Percentiles rank a stretch among this genome's conserved stretches.
phyloP scores from a whole-genome alignment of 73 alveolate genomes.

The Tetrahymena elliotti region DNA sequence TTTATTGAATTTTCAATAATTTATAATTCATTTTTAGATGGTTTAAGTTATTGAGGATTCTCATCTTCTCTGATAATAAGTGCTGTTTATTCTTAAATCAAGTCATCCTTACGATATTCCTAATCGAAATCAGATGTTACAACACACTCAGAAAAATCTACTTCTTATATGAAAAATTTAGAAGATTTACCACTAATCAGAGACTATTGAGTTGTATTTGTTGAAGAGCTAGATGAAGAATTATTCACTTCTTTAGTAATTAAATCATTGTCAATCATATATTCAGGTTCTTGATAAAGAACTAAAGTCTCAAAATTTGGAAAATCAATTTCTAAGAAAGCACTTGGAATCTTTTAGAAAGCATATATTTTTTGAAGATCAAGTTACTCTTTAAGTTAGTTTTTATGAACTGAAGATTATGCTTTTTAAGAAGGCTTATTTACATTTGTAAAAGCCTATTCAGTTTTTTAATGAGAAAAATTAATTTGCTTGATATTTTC shows the following conservation, averaged over 20 bases:
- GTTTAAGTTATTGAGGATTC: conserved; percentile 23
- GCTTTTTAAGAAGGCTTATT: not conserved
- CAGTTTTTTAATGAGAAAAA: not conserved
- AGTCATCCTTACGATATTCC: conserved; percentile 8
- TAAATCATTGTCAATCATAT: conserved; percentile 6
- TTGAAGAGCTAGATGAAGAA: not conserved
- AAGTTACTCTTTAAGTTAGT: not conserved
- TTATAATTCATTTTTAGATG: conserved; percentile 6
- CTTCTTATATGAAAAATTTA: conserved; percentile 7
- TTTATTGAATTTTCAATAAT: not conserved
- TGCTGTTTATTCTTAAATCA: conserved; percentile 11
- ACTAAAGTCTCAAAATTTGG: conserved; percentile 3
- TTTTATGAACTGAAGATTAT: not conserved
- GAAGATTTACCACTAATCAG: not conserved
- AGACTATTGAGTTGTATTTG: not conserved
- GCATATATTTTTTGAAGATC: not conserved
- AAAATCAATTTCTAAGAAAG: conserved; percentile 20
- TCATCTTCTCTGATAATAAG: conserved; percentile 24
- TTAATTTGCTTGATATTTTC: conserved; percentile 9
- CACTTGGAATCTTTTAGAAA: conserved; percentile 4
- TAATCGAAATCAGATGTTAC: conserved; percentile 20
- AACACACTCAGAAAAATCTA: conserved; percentile 7
- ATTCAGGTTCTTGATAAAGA: conserved; percentile 20
- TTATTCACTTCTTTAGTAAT: not conserved
- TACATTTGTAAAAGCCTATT: not conserved